Conservation (phyloP, 2,329 filamentous ascomycete genomes). For the Colletotrichum horii region DNA sequence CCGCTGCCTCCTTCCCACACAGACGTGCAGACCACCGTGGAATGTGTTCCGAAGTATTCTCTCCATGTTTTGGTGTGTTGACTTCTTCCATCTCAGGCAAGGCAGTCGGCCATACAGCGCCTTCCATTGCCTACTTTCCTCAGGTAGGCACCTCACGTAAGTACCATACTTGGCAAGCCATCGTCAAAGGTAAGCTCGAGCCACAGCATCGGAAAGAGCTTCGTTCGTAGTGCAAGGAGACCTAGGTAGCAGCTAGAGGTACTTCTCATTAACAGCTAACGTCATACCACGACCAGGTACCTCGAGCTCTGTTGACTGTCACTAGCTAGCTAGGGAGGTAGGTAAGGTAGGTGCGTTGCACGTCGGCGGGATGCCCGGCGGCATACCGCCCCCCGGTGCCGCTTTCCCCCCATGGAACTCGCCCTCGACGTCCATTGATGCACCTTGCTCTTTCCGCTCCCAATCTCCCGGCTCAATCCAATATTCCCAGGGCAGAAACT, state of each 20-base stretch:
- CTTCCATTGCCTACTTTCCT: not conserved
- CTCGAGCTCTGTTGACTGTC: not conserved
- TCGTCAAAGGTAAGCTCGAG: not conserved
- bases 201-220: not conserved
- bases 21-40: not conserved
- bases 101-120: not conserved
- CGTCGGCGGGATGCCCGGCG: not conserved
- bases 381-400: not conserved
- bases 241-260: not conserved
- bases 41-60: not conserved
- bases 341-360: not conserved
- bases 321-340: not conserved
- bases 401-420: not conserved
- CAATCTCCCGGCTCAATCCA: not conserved
- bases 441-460: not conserved
- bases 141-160: not conserved
- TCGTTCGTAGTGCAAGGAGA: not conserved
- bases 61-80: not conserved
- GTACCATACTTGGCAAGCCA: not conserved
- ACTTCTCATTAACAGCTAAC: not conserved
- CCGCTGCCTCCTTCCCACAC: not conserved
- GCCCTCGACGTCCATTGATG: not conserved
- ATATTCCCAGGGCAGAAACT: not conserved
- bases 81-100: not conserved
- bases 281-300: not conserved